Conservation (phyloP, 805 yeast genomes). For the Soucietia sequanensis region DNA sequence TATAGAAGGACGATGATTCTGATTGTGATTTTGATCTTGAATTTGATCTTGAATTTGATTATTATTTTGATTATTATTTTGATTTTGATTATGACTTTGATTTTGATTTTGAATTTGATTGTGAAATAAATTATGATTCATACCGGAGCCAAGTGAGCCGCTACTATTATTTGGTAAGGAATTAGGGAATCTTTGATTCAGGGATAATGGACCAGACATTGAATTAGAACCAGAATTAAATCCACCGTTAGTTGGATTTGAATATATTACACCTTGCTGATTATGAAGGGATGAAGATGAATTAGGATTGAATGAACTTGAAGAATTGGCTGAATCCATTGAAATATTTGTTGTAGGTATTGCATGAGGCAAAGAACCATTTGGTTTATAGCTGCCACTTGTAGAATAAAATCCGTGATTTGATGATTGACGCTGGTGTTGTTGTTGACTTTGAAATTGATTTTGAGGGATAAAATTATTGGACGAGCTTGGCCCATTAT, state of each 20-base stretch:
- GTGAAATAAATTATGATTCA: conserved; percentile 5
- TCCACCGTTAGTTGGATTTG: conserved; percentile 4
- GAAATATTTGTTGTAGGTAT: conserved; percentile 57
- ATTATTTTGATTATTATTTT: not conserved
- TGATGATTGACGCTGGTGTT: no score
- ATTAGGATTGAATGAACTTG: conserved; percentile 7
- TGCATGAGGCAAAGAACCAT: conserved; percentile 28
- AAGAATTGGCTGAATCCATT: conserved; percentile 42
- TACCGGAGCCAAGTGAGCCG: not conserved
- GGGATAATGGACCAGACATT: conserved; percentile 7
- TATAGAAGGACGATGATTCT: not conserved
- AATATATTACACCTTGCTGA: no score
- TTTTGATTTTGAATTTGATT: not conserved
- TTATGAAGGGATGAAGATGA: conserved; percentile 9
- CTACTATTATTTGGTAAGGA: conserved; percentile 7
- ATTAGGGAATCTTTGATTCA: conserved; percentile 10
- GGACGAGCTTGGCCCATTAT: conserved; percentile 9
- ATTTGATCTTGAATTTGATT: not conserved
- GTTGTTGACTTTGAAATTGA: conserved; percentile 8
- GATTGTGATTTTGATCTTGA: not conserved
- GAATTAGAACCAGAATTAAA: not conserved
- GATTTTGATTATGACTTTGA: not conserved
- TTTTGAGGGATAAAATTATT: conserved; percentile 9
- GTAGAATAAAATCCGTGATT: conserved; percentile 5
- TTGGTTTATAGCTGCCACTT: conserved; percentile 11